Conservation (phyloP, 495 filamentous ascomycete species). For the Pyrenula aspistea region DNA sequence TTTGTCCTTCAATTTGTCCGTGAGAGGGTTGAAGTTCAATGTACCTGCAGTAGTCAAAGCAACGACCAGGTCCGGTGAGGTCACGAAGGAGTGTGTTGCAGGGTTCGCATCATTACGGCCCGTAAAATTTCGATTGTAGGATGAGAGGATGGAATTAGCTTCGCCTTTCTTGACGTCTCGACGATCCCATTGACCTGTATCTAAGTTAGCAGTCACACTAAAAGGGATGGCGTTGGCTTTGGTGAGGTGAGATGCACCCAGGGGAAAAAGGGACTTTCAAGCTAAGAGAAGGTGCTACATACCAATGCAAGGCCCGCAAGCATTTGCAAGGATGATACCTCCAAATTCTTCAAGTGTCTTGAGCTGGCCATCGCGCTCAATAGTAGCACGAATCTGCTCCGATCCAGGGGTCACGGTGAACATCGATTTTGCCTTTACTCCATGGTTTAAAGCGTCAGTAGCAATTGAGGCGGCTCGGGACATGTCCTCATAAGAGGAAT, state of each 20-base stretch:
- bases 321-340: slow-evolving; percentile 91
- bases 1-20: slow-evolving; percentile 86
- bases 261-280: neutral
- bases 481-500: slow-evolving; percentile 99
- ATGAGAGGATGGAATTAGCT: slow-evolving; percentile 90
- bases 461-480: slow-evolving; percentile 89
- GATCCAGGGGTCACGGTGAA: slow-evolving; percentile 96
- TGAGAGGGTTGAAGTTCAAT: slow-evolving; percentile 94
- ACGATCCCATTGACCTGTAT: slow-evolving; percentile 82
- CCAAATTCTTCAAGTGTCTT: slow-evolving; percentile 96
- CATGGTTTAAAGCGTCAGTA: slow-evolving; percentile 85
- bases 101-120: slow-evolving; percentile 99
- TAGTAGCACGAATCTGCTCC: slow-evolving; percentile 95
- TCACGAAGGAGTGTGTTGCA: slow-evolving; percentile 94
- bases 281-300: neutral
- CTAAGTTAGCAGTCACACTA: slow-evolving; percentile 23
- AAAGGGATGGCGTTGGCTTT: neutral
- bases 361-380: slow-evolving; percentile 89
- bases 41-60: slow-evolving; percentile 83
- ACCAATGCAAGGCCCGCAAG: slow-evolving; percentile 70
- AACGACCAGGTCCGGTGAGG: slow-evolving; percentile 86
- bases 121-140: slow-evolving; percentile 99
- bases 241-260: neutral
- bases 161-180: slow-evolving; percentile 93
- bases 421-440: slow-evolving; percentile 82